Conservation (phyloP, 148 eudicot species). For the Rhododendron williamsianum region DNA sequence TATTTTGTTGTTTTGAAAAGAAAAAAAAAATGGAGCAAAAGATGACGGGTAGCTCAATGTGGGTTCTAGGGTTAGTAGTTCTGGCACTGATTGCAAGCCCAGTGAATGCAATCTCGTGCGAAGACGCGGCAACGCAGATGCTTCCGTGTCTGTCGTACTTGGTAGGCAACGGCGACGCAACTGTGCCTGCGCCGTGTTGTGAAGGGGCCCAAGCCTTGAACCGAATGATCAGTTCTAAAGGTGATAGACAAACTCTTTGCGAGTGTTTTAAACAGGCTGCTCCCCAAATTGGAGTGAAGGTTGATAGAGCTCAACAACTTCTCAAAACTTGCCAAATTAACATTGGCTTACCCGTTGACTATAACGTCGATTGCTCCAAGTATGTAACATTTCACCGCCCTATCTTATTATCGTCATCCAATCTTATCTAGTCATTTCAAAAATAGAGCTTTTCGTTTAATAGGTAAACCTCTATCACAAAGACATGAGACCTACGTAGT, state of each 20-base stretch:
- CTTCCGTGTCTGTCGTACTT: slow-evolving; percentile 9
- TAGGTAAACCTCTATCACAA: no score
- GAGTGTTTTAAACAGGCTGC: slow-evolving; percentile 11
- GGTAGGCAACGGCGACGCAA: background rate
- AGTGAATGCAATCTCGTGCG: slow-evolving; percentile 5
- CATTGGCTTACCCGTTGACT: background rate
- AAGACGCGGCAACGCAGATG: background rate
- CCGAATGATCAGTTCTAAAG: background rate
- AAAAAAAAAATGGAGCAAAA: background rate
- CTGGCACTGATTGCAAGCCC: slow-evolving; percentile 1
- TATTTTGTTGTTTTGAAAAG: background rate
- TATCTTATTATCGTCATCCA: background rate
- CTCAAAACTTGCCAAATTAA: slow-evolving; percentile 14
- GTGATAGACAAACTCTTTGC: background rate
- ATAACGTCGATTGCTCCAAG: slow-evolving; percentile 9
- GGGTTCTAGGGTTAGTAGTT: background rate
- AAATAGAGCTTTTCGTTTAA: no score
- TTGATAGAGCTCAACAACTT: slow-evolving; percentile 8
- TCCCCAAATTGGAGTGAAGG: background rate
- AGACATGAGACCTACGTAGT: background rate
- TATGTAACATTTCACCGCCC: background rate
- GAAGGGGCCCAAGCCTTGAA: slow-evolving; percentile 2
- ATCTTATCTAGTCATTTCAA: background rate
- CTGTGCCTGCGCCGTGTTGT: slow-evolving; percentile 3
- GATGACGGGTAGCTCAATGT: background rate